Evolutionary conservation across 345 rosid genomes (phyloP).

Genomic region (Corchorus capsularis): DNA sequence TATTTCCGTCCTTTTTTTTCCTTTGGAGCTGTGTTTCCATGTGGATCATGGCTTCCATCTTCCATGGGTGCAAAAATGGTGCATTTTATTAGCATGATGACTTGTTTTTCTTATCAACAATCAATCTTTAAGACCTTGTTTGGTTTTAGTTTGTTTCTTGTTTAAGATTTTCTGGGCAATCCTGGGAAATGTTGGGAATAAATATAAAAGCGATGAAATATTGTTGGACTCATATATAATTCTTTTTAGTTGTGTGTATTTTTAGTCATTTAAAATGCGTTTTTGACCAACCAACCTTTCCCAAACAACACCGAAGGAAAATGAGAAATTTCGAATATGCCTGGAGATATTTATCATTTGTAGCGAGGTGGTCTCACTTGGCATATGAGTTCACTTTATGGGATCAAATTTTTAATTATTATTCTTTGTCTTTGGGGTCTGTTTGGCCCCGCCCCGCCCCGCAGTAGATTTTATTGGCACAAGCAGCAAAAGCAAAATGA

Average conservation of each 20-base stretch:
- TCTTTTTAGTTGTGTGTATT: too few relatives aligned
- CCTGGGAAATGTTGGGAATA: not conserved
- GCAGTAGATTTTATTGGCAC: conserved; percentile 18
- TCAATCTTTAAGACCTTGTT: not conserved
- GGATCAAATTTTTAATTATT: not conserved
- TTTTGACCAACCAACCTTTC: not conserved
- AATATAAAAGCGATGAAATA: not conserved
- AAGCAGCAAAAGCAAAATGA: not conserved
- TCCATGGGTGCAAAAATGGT: not conserved
- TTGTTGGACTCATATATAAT: not conserved
- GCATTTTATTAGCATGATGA: not conserved
- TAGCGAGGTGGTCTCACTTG: not conserved
- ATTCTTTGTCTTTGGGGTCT: conserved; percentile 5
- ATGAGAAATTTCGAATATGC: conserved; percentile 16
- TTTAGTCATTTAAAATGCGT: not conserved
- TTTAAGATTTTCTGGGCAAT: not conserved
- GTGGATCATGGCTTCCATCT: not conserved
- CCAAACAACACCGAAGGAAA: conserved; percentile 4
- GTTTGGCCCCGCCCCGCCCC: not conserved
- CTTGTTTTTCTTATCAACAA: not conserved
- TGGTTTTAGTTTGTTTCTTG: not conserved
- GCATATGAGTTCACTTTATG: not conserved
- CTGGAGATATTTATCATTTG: conserved; percentile 23
- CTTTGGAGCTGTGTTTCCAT: not conserved
- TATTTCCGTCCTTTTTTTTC: too few relatives aligned